Evolutionary conservation across 345 rosid genomes (phyloP).

Genomic region (Kandelia obovata): DNA sequence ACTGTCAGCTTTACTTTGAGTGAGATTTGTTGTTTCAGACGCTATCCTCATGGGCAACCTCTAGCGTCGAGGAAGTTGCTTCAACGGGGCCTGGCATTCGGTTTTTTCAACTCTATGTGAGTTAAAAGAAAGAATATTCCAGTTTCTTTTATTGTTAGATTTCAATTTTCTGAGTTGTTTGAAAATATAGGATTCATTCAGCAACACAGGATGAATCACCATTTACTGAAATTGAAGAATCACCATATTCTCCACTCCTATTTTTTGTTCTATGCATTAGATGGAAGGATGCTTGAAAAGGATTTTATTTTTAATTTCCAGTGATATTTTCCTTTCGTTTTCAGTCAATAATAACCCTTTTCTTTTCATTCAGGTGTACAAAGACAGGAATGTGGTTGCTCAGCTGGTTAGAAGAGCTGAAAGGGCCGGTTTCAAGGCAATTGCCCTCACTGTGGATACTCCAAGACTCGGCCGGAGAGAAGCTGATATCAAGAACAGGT

Average conservation of each 20-base stretch:
- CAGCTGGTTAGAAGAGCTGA: constrained; percentile 92
- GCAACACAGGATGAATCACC: not conserved
- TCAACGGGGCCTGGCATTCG: constrained; percentile 93
- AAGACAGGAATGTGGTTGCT: constrained; percentile 74
- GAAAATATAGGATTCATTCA: not conserved
- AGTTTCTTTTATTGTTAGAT: not conserved
- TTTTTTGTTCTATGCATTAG: too few species aligned
- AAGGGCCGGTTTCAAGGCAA: constrained; percentile 88
- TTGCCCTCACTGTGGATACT: constrained; percentile 91
- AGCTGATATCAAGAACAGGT: constrained; percentile 96
- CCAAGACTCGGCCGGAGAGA: constrained; percentile 96
- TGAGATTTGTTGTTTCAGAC: constrained; percentile 45
- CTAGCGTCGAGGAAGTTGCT: constrained; percentile 92
- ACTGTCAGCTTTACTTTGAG: constrained; percentile 1
- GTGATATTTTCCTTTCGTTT: too few species aligned
- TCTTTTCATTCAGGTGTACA: constrained; percentile 47
- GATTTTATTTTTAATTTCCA: too few species aligned
- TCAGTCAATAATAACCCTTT: not conserved
- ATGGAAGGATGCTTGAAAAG: too few species aligned
- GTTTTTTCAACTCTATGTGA: constrained; percentile 91
- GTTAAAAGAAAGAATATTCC: constrained; percentile 24
- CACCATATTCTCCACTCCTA: too few species aligned
- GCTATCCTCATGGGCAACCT: constrained; percentile 89
- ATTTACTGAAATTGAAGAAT: not conserved
- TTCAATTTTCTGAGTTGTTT: not conserved